A percentile compares a stretch with the other conserved stretches of the same genome.
Conservation (phyloP, 768 basidiomycete species). For the Russula sp. region DNA sequence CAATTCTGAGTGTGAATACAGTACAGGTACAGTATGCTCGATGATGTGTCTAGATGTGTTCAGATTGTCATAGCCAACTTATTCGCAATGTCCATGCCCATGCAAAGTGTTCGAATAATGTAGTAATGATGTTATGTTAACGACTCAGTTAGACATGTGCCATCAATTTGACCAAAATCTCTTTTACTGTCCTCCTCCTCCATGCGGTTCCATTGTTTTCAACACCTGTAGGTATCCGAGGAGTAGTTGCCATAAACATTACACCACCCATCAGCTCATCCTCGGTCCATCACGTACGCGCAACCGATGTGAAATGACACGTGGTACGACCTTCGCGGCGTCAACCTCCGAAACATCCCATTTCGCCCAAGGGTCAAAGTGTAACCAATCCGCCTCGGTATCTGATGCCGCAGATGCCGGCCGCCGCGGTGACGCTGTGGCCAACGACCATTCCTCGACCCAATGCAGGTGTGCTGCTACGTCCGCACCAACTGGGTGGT, state of each 20-base stretch:
- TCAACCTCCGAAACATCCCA: constrained; percentile 73
- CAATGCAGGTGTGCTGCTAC: constrained; percentile 14
- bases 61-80: too few relatives aligned
- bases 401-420: neutral
- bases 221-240: constrained; percentile 21
- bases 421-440: neutral
- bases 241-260: constrained; percentile 51
- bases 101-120: too few relatives aligned
- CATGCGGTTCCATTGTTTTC: constrained; percentile 32
- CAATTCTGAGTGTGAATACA: too few relatives aligned
- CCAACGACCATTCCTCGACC: neutral
- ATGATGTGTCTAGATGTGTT: too few relatives aligned
- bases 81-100: too few relatives aligned
- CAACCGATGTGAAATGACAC: constrained; percentile 72
- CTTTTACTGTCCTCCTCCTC: constrained; percentile 58
- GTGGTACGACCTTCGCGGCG: constrained; percentile 67
- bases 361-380: constrained; percentile 34
- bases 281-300: constrained; percentile 65
- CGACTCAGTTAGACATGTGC: constrained; percentile 42
- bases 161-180: constrained; percentile 59
- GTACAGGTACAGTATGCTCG: too few relatives aligned
- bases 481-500: neutral
- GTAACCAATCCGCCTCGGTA: constrained; percentile 19
- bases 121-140: too few relatives aligned
- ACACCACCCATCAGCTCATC: constrained; percentile 68